phyloP scores from a whole-genome alignment of 2,329 filamentous ascomycete species.

The Fusarium liriodendri region DNA sequence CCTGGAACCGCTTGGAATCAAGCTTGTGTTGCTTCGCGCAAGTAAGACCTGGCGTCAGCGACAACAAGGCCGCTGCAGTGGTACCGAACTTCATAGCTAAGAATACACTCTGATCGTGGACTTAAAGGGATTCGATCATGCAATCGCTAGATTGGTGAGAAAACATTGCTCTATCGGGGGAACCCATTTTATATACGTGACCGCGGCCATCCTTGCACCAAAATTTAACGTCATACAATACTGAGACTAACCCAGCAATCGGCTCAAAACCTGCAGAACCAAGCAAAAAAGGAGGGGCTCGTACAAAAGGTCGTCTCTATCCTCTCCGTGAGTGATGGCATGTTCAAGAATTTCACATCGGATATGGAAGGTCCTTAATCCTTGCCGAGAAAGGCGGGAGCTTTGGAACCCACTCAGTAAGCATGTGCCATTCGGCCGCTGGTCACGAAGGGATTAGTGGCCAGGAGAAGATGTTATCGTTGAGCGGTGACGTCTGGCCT shows the following conservation, averaged over 20 bases:
- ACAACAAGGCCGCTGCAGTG: constrained; percentile 14
- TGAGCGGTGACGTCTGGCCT: not conserved
- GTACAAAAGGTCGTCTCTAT: not conserved
- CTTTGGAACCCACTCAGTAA: not conserved
- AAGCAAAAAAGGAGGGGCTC: not conserved
- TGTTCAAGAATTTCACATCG: constrained; percentile 12
- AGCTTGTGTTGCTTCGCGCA: constrained; percentile 22
- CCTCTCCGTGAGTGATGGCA: not conserved
- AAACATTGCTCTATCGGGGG: not conserved
- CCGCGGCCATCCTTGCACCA: not conserved
- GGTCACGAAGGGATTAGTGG: not conserved
- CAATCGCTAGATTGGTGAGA: not conserved
- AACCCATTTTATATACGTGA: not conserved
- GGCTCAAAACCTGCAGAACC: not conserved
- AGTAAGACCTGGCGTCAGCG: constrained; percentile 11
- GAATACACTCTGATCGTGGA: not conserved
- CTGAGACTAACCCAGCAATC: not conserved
- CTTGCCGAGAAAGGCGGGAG: constrained; percentile 1
- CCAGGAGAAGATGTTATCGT: not conserved
- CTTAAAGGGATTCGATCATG: not conserved
- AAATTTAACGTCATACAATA: not conserved
- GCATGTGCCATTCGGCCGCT: not conserved
- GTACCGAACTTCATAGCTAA: constrained; percentile 14
- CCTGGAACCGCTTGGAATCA: constrained; percentile 27
- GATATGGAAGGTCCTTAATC: constrained; percentile 28